Conservation (phyloP, 2,329 filamentous ascomycete species). For the Cytospora paraplurivora region DNA sequence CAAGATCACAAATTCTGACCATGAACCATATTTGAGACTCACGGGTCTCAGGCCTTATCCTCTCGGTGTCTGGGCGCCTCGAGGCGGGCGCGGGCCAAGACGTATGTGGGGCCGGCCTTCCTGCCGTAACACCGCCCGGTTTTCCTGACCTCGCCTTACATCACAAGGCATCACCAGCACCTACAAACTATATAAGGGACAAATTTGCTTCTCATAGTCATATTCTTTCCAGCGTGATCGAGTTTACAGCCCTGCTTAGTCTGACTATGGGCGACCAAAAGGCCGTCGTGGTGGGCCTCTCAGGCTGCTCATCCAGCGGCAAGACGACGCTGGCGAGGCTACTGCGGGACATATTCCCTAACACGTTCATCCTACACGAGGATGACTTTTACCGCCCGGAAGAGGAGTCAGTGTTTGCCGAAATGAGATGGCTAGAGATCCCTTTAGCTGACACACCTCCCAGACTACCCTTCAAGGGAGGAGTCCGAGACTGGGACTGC, state of each 20-base stretch:
- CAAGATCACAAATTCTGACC: too few species aligned
- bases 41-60: not conserved
- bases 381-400: constrained; percentile 95
- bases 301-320: constrained; percentile 87
- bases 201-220: not conserved
- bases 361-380: constrained; percentile 83
- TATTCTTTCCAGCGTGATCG: too few species aligned
- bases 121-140: not conserved
- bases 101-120: constrained; percentile 7
- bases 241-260: too few species aligned
- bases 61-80: not conserved
- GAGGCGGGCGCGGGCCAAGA: not conserved
- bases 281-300: constrained; percentile 75
- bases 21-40: not conserved
- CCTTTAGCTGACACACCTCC: constrained; percentile 15
- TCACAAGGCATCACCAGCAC: not conserved
- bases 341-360: constrained; percentile 77
- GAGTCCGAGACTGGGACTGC: constrained; percentile 89
- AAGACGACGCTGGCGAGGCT: constrained; percentile 92
- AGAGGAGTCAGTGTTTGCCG: constrained; percentile 54
- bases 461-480: constrained; percentile 59
- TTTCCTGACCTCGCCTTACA: constrained; percentile 11
- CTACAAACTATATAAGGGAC: not conserved
- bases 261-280: constrained; percentile 42
- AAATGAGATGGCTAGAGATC: not conserved